phyloP scores from a whole-genome alignment of 176 grass and related monocot species.

The Dactylis glomerata region DNA sequence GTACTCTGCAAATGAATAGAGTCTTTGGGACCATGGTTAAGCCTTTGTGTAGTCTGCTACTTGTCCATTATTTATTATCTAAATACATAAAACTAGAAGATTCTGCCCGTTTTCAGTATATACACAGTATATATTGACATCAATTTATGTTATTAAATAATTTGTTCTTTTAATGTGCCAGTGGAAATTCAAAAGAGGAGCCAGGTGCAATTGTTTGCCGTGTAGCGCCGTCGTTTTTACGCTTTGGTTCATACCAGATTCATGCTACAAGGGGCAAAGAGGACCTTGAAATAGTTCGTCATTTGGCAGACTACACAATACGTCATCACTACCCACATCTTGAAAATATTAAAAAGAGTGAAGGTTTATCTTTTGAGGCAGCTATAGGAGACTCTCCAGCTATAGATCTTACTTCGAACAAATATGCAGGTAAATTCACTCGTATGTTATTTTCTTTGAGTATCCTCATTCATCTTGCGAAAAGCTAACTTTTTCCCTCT shows the following conservation, averaged over 20 bases:
- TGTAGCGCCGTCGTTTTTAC: slow-evolving; percentile 79
- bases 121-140: background rate
- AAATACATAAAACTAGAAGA: background rate
- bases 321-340: slow-evolving; percentile 80
- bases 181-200: slow-evolving; percentile 97
- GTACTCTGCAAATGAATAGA: no score
- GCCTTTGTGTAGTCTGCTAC: background rate
- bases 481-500: background rate
- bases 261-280: slow-evolving; percentile 69
- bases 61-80: background rate
- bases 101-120: slow-evolving; percentile 20
- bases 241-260: slow-evolving; percentile 93
- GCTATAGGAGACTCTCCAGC: slow-evolving; percentile 55
- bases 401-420: slow-evolving; percentile 98
- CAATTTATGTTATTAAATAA: background rate
- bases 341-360: slow-evolving; percentile 81
- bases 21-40: background rate
- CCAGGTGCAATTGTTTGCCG: slow-evolving; percentile 94
- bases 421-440: slow-evolving; percentile 77
- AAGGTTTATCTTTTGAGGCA: slow-evolving; percentile 83
- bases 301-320: slow-evolving; percentile 77
- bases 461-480: background rate
- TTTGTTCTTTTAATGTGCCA: slow-evolving; percentile 32
- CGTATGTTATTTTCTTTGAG: background rate
- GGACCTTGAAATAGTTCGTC: slow-evolving; percentile 70